Percentiles rank a stretch among this genome's conserved stretches.
phyloP scores from a whole-genome alignment of 768 basidiomycete genomes.

The Kockovaella imperatae region DNA sequence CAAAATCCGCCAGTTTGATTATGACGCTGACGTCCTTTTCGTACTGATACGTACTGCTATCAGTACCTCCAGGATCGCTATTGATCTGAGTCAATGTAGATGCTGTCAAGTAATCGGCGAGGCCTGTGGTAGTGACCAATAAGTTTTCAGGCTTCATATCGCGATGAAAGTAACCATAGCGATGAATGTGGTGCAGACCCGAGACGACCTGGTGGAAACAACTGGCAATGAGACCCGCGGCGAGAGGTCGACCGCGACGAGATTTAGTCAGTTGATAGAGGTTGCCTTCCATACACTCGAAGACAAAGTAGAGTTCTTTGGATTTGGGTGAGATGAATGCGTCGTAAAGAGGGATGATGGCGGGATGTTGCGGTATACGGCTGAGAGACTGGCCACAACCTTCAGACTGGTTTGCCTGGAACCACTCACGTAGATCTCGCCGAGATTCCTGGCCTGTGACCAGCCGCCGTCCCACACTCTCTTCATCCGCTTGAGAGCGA shows the following conservation, averaged over 20 bases:
- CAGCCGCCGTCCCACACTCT: constrained; percentile 96
- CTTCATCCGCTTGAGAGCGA: constrained; percentile 98
- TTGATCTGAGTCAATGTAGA: constrained; percentile 55
- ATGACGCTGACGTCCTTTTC: constrained; percentile 94
- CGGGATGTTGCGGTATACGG: constrained; percentile 86
- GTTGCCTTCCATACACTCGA: constrained; percentile 99
- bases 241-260: constrained; percentile 85
- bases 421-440: constrained; percentile 60
- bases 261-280: constrained; percentile 98
- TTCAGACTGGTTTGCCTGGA: constrained; percentile 7
- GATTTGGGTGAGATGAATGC: constrained; percentile 93
- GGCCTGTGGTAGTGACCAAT: constrained; percentile 92
- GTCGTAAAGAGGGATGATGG: constrained; percentile 98
- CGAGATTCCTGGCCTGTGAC: constrained; percentile 90
- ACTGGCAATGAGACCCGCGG: constrained; percentile 90
- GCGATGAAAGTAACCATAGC: constrained; percentile 90
- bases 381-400: constrained; percentile 66
- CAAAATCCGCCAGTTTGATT: constrained; percentile 97
- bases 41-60: constrained; percentile 12
- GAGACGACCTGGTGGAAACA: constrained; percentile 87
- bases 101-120: constrained; percentile 79
- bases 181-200: constrained; percentile 88
- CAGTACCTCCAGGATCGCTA: not conserved
- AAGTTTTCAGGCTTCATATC: constrained; percentile 99
- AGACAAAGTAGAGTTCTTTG: constrained; percentile 97